Base-by-base conservation (phyloP, 1,284 basidiomycete species). In the Leccinum fallax region DNA sequence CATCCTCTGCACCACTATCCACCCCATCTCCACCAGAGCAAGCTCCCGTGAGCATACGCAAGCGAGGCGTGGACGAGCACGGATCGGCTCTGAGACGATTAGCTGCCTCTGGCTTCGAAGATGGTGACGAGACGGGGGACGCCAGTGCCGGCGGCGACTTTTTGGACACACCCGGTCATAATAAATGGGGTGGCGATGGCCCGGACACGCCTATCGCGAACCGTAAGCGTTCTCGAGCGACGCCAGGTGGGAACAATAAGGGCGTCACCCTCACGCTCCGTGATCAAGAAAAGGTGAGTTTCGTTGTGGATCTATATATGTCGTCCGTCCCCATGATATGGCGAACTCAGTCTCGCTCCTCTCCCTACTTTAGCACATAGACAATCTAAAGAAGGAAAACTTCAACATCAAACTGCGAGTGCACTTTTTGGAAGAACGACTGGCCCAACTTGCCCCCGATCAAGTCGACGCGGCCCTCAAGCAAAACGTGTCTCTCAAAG, bases 351-450 rank as follows among this genome's bases (percentile, higher is more conserved):
- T 32, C 26, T 6, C 34, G 3, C 28, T 32, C 28, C 36, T 11
- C 10, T 69, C 15, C 6, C 24, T 21, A 49, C 19, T 51, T 51
- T 51, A 97, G 94, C 92, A 95, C 74, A 93, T 97, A 71, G 94
- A 97, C 77, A 89, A 89, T 65, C 83, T 95, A 68, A 96, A 96
- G 81, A 96, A 95, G 75, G 94, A 97, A 75, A 95, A 96, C 80
- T 97, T 97, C 78, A 92, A 91, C 70, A 88, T 97, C 72, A 96
- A 97, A 74, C 85, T 97, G 59, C 93, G 94, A 66, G 93, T 97
- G 5, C 94, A 95, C 74, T 96, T 97, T 73, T 85, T 96, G 55
- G 93, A 97, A 73, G 94, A 97, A 71, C 90, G 93, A 32, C 84
- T 97, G 15, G 89, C 89, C 2, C 87, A 92, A 69, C 87, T 95